phyloP scores from a whole-genome alignment of 1,284 basidiomycete genomes.

The Sphagnurus paluster region DNA sequence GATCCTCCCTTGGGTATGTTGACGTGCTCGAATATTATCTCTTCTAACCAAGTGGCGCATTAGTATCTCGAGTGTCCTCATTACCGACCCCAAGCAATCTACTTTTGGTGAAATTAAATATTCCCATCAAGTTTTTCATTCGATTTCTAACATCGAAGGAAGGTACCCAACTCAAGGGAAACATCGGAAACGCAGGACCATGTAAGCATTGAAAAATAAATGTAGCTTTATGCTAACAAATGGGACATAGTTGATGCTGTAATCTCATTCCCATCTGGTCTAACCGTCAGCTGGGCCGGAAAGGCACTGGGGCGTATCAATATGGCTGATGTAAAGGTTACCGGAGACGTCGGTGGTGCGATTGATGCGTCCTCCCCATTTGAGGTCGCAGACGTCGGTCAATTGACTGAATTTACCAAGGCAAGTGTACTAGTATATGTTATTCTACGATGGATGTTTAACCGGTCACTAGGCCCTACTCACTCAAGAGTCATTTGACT shows the following conservation, averaged over 20 bases:
- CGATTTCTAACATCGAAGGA: slow-evolving; percentile 24
- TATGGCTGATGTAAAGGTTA: slow-evolving; percentile 59
- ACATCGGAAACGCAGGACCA: slow-evolving; percentile 74
- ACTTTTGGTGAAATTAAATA: slow-evolving; percentile 50
- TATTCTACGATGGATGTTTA: not conserved
- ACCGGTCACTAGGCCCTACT: slow-evolving; percentile 45
- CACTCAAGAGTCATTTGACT: slow-evolving; percentile 69
- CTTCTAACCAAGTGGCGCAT: not conserved
- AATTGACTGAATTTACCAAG: slow-evolving; percentile 70
- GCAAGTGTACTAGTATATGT: slow-evolving; percentile 24
- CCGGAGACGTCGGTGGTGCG: slow-evolving; percentile 63
- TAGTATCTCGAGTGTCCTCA: slow-evolving; percentile 60
- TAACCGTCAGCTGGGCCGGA: slow-evolving; percentile 65
- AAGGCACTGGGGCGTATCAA: slow-evolving; percentile 61
- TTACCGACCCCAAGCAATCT: slow-evolving; percentile 54
- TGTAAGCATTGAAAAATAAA: slow-evolving; percentile 45
- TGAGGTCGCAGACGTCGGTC: slow-evolving; percentile 57
- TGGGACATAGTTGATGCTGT: slow-evolving; percentile 59
- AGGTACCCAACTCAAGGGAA: slow-evolving; percentile 61
- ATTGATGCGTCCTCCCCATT: slow-evolving; percentile 61
- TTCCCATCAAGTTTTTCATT: not conserved
- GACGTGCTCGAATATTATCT: slow-evolving; percentile 6
- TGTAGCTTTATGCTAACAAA: not conserved
- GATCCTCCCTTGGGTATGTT: slow-evolving; percentile 54
- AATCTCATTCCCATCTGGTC: slow-evolving; percentile 66